These are phyloP conservation scores for Cladosporium halotolerans DNA, from an alignment of 2,329 filamentous ascomycete genomes.

Conservation along the genomic window DNA sequence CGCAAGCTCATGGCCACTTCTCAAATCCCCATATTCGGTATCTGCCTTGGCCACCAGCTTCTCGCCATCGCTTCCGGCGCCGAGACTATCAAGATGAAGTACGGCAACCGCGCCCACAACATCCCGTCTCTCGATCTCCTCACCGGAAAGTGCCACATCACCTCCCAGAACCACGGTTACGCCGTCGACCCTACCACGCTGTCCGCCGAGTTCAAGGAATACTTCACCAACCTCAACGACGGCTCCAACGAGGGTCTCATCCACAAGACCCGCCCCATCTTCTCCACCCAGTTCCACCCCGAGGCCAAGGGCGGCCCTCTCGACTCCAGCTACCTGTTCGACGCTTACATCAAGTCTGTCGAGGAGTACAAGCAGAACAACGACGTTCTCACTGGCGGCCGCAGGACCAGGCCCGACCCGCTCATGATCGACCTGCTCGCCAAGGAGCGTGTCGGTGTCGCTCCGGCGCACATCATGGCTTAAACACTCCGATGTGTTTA, in stretches of 20 bases:
- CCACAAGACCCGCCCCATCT: slow-evolving; percentile 92
- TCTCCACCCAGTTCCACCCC: slow-evolving; percentile 97
- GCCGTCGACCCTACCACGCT: slow-evolving; percentile 83
- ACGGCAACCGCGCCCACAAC: slow-evolving; percentile 98
- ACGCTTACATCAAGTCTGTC: slow-evolving; percentile 90
- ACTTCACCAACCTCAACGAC: slow-evolving; percentile 97
- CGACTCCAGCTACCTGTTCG: slow-evolving; percentile 92
- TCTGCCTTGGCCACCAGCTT: slow-evolving; percentile 95
- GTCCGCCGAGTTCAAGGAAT: slow-evolving; percentile 85
- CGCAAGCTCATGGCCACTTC: slow-evolving; percentile 85
- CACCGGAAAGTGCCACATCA: slow-evolving; percentile 97
- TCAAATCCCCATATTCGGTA: slow-evolving; percentile 90
- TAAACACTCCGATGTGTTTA: neutral
- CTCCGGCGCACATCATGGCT: slow-evolving; percentile 26
- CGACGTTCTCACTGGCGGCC: slow-evolving; percentile 60
- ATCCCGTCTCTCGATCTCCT: slow-evolving; percentile 92
- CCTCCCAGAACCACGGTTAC: slow-evolving; percentile 96
- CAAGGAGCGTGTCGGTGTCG: slow-evolving; percentile 89
- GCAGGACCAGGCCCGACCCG: slow-evolving; percentile 81
- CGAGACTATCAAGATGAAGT: slow-evolving; percentile 94
- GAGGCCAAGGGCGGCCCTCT: slow-evolving; percentile 96
- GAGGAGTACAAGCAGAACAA: slow-evolving; percentile 82
- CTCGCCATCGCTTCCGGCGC: slow-evolving; percentile 84
- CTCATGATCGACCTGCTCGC: slow-evolving; percentile 84
- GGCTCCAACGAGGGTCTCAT: slow-evolving; percentile 97